These are phyloP conservation scores for Globisporangium rhizosaccharum DNA, from an alignment of 352 stramenopile genomes.

Conservation along the genomic window DNA sequence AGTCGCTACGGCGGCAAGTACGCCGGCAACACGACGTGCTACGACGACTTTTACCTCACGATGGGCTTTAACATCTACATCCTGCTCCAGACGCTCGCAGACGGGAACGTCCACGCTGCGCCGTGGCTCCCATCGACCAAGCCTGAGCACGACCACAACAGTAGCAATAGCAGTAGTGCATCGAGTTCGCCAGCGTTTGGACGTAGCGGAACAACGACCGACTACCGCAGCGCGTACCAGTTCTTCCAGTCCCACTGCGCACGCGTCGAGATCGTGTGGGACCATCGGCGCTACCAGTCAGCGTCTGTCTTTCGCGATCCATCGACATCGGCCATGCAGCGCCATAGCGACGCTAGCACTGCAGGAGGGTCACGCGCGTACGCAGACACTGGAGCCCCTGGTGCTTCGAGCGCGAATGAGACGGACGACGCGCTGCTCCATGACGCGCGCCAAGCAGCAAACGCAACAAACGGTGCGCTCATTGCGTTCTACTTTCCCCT, in stretches of 20 bases:
- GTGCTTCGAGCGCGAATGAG: neutral
- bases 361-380: neutral
- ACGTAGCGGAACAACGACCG: neutral
- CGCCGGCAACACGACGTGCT: constrained; percentile 53
- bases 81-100: constrained; percentile 57
- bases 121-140: constrained; percentile 32
- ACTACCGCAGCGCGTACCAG: constrained; percentile 43
- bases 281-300: constrained; percentile 15
- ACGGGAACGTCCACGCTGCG: constrained; percentile 31
- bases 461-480: constrained; percentile 5
- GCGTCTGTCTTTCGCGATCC: neutral
- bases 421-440: too few species aligned
- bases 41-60: constrained; percentile 53
- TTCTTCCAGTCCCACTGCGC: constrained; percentile 70
- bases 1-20: constrained; percentile 30
- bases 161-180: too few species aligned
- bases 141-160: neutral
- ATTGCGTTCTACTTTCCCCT: constrained; percentile 73
- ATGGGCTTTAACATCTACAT: constrained; percentile 83
- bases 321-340: neutral
- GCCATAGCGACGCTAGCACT: neutral
- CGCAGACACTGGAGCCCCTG: too few species aligned
- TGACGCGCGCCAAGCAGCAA: neutral
- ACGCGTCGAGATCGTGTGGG: constrained; percentile 67
- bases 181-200: too few species aligned